Base-by-base conservation (phyloP, 495 filamentous ascomycete species). In the Podospora didyma region DNA sequence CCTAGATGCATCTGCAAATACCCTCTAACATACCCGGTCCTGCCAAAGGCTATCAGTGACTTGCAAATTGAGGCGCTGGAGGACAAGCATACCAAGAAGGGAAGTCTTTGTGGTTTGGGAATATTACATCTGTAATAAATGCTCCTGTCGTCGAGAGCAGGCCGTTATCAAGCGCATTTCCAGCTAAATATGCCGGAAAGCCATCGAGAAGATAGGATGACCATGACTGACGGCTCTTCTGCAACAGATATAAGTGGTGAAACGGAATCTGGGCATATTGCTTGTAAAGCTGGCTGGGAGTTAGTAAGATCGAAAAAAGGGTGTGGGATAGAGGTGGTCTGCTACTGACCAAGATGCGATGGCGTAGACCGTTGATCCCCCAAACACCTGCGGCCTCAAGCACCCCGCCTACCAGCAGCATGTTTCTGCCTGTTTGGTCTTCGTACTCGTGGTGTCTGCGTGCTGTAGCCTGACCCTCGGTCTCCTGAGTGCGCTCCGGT, bases 311-410 rank as follows among this genome's bases (percentile, higher is more conserved):
- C n/a, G 23, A n/a, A 46, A 0, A 48, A 2, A 10, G 2, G 24
- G 19, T 19, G 34, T 14, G 20, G 16, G 2, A 21, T 28, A 46
- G 21, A n/a, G n/a, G n/a, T n/a, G 17, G 37, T 16, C n/a, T 17
- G 1, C 19, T 31, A 46, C 73, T 51, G 54, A 82, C 79, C 53
- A 80, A 47, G 42, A 82, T 75, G 23, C 79, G 72, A 53, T 78
- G 73, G 50, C 79, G 65, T 52, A 82, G 61, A 34, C 79, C 77
- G 50, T 76, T 69, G 10, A 81, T 68, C n/a, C 79, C 79, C 79
- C 80, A 83, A 19, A 79, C 69, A 1, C 70, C 69, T 10, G 68
- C 66, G n/a, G 74, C 67, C 21, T 75, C 67, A 7, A 77, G 55
- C 1, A 68, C 53, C 12, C 72, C 67, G 4, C 74, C 74, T 7